phyloP scores from a whole-genome alignment of 305 asterid genomes.

The Andrographis paniculata region DNA sequence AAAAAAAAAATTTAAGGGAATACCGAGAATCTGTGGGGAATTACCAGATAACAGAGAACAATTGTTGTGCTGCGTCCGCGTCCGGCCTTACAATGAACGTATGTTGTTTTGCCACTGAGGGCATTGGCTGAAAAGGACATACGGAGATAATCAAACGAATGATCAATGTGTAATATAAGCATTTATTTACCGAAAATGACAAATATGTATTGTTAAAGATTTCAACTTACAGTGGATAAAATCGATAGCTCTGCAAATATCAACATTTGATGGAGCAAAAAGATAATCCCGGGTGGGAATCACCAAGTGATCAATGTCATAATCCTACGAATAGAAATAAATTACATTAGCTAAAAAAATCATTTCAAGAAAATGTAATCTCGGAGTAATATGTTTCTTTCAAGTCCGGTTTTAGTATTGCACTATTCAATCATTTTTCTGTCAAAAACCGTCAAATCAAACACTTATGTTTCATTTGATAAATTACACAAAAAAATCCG shows the following conservation, averaged over 20 bases:
- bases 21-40: neutral
- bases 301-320: slow-evolving; percentile 64
- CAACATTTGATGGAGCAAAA: slow-evolving; percentile 71
- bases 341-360: neutral
- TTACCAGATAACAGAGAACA: slow-evolving; percentile 83
- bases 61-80: slow-evolving; percentile 91
- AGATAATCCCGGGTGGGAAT: slow-evolving; percentile 94
- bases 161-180: slow-evolving; percentile 1
- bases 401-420: no score
- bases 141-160: slow-evolving; percentile 3
- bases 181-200: neutral
- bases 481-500: no score
- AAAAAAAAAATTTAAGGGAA: neutral
- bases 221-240: slow-evolving; percentile 58
- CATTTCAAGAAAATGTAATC: slow-evolving; percentile 7
- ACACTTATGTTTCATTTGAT: no score
- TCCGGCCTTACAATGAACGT: slow-evolving; percentile 89
- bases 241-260: slow-evolving; percentile 68
- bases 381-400: no score
- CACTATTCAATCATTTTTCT: no score
- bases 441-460: no score
- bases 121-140: slow-evolving; percentile 37
- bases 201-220: neutral
- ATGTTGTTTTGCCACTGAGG: slow-evolving; percentile 52
- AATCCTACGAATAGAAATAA: slow-evolving; percentile 38